Base-by-base conservation (phyloP, 176 grass and related monocot species). In the Elymus sibiricus region DNA sequence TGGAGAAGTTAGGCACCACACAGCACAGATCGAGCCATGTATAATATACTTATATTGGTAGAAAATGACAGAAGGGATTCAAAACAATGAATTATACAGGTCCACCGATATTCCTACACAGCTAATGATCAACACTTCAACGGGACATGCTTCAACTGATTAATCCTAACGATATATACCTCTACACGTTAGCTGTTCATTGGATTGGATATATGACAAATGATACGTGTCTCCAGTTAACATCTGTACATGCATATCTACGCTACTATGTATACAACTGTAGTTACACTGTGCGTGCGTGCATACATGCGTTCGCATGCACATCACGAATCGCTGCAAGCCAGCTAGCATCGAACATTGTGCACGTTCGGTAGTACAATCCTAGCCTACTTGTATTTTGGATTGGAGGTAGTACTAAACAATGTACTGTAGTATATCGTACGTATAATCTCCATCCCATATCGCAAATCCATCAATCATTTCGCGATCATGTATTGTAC, bases 381-480 rank as follows among this genome's bases (percentile, higher is more conserved):
- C 35, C n/a, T n/a, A n/a, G n/a, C n/a, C n/a, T n/a, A n/a, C n/a
- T n/a, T n/a, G n/a, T n/a, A n/a, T n/a, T n/a, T n/a, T n/a, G n/a
- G n/a, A n/a, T n/a, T n/a, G n/a, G n/a, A n/a, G n/a, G n/a, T n/a
- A n/a, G n/a, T 72, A 56, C 78, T 24, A 76, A 77, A 62, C 37
- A 64, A 64, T 26, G 21, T 42, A 83, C 35, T 58, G 35, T 74
- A 73, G 70, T 78, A 63, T 49, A 29, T 53, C 49, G 16, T 53
- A 53, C 69, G 6, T 68, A 58, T 76, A 27, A 75, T 74, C 40
- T 19, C 0, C 26, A 73, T 79, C 65, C 56, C 70, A 26, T 53
- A 43, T 80, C 77, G 6, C 17, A 61, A 70, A 64, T 35, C 84
- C 77, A 78, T 78, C 84, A 86, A 83, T 73, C 49, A 78, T 49